Evolutionary conservation across 1,284 basidiomycete species (phyloP), one percentile per base, ranked within the genome.

Genomic region (Somion occarium): DNA sequence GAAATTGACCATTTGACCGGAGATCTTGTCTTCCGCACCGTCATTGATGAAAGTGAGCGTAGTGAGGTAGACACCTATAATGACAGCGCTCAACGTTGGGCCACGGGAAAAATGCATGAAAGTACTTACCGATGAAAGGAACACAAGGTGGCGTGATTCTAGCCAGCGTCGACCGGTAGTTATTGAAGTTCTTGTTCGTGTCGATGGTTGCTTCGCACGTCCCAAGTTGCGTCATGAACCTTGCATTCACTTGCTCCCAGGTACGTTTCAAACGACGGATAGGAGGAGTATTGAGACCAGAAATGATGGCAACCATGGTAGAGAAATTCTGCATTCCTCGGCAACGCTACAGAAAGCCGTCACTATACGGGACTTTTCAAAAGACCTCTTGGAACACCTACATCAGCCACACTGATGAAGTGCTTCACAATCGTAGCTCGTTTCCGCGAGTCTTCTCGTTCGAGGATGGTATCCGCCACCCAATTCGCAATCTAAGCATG

Each of bases 1-100:
- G 72, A 99, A 99, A 71, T 99, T 98, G 73, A 99, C 88, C 58
- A 98, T 75, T 55, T 83, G 78, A 25, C 85, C 88, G 20, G 84
- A 80, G 3, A 92, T 71, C 53, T 82, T 83, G 72, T 99, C 93
- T 50, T 91, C 88, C 65, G 95, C 95, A n/a, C 96, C 97, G 63
- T 99, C 97, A 68, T 98, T 93, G 66, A 98, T 97, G 70, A 99
- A 98, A 2, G 94, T 95, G 52, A 99, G 76, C 22, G 92, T 93
- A 3, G 95, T 94, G 18, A 99, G 80, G 73, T 97, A 98, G 51
- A 98, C 91, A 60, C 96, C 93, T 96, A 48, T 9, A 22, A 27
- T 15, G 26, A 30, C 37, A 47, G 27, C 7, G 27, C 15, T n/a
- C n/a, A n/a, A n/a, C n/a, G n/a, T n/a, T n/a, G n/a, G n/a, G n/a